Evolutionary conservation across 2,329 filamentous ascomycete species (phyloP).

Genomic region (Colletotrichum liaoningense): DNA sequence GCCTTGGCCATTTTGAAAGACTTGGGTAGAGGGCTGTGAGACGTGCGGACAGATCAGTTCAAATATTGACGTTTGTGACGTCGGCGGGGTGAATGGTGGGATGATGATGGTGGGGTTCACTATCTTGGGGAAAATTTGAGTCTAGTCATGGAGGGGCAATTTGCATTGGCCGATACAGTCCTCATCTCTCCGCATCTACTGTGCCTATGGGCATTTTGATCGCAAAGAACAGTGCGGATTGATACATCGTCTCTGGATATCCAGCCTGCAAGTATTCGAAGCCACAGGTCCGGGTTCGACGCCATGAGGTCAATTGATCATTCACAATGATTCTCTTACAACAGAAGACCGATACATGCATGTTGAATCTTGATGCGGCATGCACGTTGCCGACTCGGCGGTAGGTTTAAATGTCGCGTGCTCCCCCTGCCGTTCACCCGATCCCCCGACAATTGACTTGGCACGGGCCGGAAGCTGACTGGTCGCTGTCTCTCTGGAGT

Average conservation of each 20-base stretch:
- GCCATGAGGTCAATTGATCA: not conserved
- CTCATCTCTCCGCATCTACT: constrained; percentile 13
- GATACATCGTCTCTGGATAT: not conserved
- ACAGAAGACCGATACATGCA: not conserved
- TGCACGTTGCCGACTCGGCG: not conserved
- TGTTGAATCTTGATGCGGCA: not conserved
- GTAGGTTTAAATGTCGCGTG: constrained; percentile 8
- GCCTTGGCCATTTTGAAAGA: constrained; percentile 59
- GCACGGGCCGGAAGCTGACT: constrained; percentile 15
- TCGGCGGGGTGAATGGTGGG: constrained; percentile 30
- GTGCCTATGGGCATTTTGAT: not conserved
- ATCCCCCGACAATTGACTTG: constrained; percentile 1
- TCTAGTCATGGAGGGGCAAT: constrained; percentile 29
- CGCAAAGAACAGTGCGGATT: constrained; percentile 18
- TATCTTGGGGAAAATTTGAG: constrained; percentile 24
- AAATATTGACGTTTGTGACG: constrained; percentile 27
- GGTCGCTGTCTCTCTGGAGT: not conserved
- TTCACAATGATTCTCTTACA: not conserved
- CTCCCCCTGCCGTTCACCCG: constrained; percentile 5
- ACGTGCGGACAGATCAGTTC: not conserved
- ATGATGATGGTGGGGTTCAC: constrained; percentile 35
- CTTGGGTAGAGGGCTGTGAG: not conserved
- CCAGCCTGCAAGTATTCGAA: not conserved
- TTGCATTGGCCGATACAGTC: constrained; percentile 19
- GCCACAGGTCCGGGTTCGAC: not conserved